Evolutionary conservation across 768 basidiomycete genomes (phyloP).

Genomic region (Leccinum incarnatum): DNA sequence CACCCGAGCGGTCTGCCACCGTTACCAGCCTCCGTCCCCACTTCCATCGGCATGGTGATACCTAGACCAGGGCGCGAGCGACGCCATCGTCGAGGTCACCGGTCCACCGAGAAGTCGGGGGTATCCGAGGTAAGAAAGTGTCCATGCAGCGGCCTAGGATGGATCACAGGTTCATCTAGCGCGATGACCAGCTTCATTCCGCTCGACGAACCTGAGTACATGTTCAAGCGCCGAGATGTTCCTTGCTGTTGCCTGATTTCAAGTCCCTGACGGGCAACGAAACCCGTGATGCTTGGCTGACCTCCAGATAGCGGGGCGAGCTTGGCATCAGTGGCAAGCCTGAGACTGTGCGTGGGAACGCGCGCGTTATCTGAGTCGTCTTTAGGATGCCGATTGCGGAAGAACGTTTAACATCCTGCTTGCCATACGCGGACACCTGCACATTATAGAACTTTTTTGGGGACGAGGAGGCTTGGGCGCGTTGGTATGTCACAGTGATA

Average conservation of each 20-base stretch:
- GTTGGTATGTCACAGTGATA: not conserved
- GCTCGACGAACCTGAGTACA: not conserved
- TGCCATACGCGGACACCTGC: not conserved
- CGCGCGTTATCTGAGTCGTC: not conserved
- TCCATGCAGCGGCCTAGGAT: not conserved
- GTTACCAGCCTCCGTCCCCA: too few species aligned
- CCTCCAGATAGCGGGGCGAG: slow-evolving; percentile 39
- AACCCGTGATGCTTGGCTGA: slow-evolving; percentile 23
- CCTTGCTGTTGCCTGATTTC: slow-evolving; percentile 43
- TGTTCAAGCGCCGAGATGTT: slow-evolving; percentile 41
- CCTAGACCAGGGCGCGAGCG: too few species aligned
- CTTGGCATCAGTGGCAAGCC: slow-evolving; percentile 50
- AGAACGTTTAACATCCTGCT: too few species aligned
- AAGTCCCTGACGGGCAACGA: slow-evolving; percentile 17
- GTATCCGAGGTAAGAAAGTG: not conserved
- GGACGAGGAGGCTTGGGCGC: not conserved
- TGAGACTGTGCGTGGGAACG: slow-evolving; percentile 41
- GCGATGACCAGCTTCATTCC: not conserved
- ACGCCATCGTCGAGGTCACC: too few species aligned
- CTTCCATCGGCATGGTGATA: too few species aligned
- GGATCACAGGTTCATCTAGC: not conserved
- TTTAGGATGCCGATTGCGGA: not conserved
- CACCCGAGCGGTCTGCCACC: too few species aligned
- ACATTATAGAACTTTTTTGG: not conserved
- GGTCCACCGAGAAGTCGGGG: not conserved